A percentile compares a stretch with the other conserved stretches of the same genome.
Conservation (phyloP, 441 rosid species). For the Adansonia gregorii region DNA sequence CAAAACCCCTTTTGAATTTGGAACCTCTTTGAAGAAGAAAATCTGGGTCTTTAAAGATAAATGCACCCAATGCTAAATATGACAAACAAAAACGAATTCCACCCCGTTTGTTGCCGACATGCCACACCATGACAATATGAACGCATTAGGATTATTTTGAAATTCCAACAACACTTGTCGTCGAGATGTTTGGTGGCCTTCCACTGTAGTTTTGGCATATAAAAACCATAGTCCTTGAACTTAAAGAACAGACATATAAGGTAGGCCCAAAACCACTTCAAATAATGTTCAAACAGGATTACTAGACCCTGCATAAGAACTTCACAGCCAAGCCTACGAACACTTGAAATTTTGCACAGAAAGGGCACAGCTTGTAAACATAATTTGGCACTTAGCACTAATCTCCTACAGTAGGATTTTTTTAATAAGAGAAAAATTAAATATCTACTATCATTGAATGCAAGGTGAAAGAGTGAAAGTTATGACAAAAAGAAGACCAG, state of each 20-base stretch:
- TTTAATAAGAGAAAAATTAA: too few relatives aligned
- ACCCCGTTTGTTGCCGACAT: neutral
- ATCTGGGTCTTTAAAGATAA: neutral
- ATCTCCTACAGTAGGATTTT: neutral
- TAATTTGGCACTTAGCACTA: neutral
- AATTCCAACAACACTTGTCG: neutral
- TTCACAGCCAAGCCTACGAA: slow-evolving; percentile 2
- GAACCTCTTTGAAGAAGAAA: neutral
- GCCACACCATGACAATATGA: neutral
- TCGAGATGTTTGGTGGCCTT: neutral
- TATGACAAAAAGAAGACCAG: neutral
- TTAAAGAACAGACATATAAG: neutral
- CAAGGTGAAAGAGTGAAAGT: neutral
- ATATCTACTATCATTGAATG: neutral
- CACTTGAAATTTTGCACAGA: neutral
- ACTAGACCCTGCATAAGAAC: neutral
- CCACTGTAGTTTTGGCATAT: neutral
- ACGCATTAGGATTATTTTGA: neutral
- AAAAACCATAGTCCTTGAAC: neutral
- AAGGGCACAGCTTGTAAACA: too few relatives aligned
- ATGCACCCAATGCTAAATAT: neutral
- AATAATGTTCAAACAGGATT: slow-evolving; percentile 12
- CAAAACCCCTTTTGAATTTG: neutral
- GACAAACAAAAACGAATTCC: neutral
- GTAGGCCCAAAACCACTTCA: neutral